These are phyloP conservation scores for Micractinium conductrix DNA, from an alignment of 139 green algal species.

Conservation along the genomic window DNA sequence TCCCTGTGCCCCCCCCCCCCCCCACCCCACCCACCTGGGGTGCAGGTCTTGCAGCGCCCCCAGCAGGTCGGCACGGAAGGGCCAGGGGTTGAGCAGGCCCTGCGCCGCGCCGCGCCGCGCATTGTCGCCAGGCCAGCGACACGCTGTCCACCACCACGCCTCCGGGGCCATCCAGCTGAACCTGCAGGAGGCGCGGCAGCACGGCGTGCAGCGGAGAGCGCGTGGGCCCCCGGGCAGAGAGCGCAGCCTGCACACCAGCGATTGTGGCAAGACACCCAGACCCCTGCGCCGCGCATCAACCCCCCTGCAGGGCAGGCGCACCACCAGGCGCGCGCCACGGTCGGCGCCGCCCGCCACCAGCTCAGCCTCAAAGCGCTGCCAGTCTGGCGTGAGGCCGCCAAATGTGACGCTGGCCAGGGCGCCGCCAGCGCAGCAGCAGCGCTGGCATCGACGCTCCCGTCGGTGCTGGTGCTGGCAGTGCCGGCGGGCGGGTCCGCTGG, in stretches of 20 bases:
- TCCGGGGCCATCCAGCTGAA: constrained; percentile 29
- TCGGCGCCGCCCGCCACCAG: constrained; percentile 10
- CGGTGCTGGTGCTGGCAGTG: background rate
- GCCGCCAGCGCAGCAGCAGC: background rate
- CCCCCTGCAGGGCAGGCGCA: no score
- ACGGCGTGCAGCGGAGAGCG: no score
- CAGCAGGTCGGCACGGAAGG: constrained; percentile 52
- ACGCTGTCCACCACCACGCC: constrained; percentile 39
- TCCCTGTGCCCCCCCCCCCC: no score
- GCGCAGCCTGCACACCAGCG: no score
- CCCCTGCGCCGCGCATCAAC: no score
- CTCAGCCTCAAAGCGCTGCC: constrained; percentile 1
- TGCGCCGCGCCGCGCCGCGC: background rate
- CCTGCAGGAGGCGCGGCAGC: background rate
- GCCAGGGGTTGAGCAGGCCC: constrained; percentile 45
- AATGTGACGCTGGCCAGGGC: background rate
- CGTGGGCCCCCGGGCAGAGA: no score
- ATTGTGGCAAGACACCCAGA: no score
- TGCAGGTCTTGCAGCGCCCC: constrained; percentile 18
- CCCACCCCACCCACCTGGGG: background rate
- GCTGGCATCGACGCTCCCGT: background rate
- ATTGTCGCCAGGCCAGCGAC: constrained; percentile 46
- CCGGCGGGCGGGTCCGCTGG: background rate
- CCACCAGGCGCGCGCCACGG: constrained; percentile 6
- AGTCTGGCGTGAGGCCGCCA: background rate